Percentiles rank a stretch among this genome's conserved stretches.
These are phyloP conservation scores for Fusarium hostae DNA, from an alignment of 2,329 filamentous ascomycete genomes.

Conservation along the genomic window DNA sequence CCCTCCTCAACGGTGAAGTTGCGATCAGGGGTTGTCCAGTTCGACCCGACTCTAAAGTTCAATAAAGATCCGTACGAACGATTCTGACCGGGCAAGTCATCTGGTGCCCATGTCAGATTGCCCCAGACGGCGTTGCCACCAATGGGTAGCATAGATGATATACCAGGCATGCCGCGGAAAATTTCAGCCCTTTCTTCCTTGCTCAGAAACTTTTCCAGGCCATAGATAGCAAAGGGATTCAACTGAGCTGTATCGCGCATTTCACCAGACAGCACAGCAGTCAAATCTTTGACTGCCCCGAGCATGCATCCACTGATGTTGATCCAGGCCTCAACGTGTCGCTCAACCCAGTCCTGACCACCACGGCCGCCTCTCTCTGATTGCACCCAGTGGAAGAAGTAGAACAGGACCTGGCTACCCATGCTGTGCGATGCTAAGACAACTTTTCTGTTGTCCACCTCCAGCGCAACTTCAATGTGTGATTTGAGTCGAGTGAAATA, in stretches of 20 bases:
- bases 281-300: constrained; percentile 89
- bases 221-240: constrained; percentile 96
- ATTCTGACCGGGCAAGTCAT: constrained; percentile 80
- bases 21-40: constrained; percentile 69
- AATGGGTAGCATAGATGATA: constrained; percentile 95
- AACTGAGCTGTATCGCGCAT: constrained; percentile 99
- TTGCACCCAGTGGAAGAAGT: constrained; percentile 84
- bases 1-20: constrained; percentile 88
- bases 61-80: constrained; percentile 83
- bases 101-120: constrained; percentile 85
- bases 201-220: constrained; percentile 93
- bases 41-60: constrained; percentile 78
- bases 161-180: constrained; percentile 95
- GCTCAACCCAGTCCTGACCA: constrained; percentile 89
- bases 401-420: constrained; percentile 95
- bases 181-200: constrained; percentile 92
- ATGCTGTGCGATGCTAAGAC: constrained; percentile 94
- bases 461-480: constrained; percentile 85
- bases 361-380: constrained; percentile 80
- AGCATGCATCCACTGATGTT: constrained; percentile 99
- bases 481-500: constrained; percentile 93
- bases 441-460: constrained; percentile 80
- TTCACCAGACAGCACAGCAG: constrained; percentile 91
- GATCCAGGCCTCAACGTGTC: constrained; percentile 92
- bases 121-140: constrained; percentile 97